Evolutionary conservation across 179 eudicot species (phyloP).

Genomic region (Sideroxylon spinosum): DNA sequence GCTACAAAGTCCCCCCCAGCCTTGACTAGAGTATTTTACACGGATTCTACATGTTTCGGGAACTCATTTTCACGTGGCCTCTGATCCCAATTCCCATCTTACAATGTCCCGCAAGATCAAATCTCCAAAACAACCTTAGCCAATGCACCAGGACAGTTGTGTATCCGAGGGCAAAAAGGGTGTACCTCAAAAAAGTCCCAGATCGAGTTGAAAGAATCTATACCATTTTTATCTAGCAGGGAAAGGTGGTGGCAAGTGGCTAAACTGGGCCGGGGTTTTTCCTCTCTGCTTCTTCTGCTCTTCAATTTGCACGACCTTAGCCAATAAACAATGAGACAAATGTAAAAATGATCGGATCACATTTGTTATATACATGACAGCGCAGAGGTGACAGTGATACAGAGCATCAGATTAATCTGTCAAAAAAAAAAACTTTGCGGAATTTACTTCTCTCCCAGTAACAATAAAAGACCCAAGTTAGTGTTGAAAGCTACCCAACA

Average conservation of each 20-base stretch:
- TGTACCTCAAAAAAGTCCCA: background rate
- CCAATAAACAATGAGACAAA: too few relatives aligned
- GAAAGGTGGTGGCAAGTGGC: background rate
- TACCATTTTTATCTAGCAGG: too few relatives aligned
- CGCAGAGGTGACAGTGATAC: background rate
- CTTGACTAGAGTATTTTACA: conserved; percentile 29
- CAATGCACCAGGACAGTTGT: background rate
- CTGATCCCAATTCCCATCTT: background rate
- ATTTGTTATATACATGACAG: background rate
- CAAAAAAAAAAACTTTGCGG: background rate
- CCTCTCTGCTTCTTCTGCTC: conserved; percentile 23
- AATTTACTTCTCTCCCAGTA: too few relatives aligned
- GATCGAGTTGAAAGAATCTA: too few relatives aligned
- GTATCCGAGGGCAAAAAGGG: background rate
- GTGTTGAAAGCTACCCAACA: conserved; percentile 20
- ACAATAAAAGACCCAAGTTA: conserved; percentile 1
- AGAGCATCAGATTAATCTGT: background rate
- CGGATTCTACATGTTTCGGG: conserved; percentile 24
- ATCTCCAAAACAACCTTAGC: background rate
- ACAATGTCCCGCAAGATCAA: background rate
- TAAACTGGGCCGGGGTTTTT: conserved; percentile 13
- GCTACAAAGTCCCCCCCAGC: background rate
- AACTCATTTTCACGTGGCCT: conserved; percentile 31
- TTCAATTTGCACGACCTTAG: background rate
- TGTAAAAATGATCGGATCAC: too few relatives aligned